These are phyloP conservation scores for Pyrus pyrifolia DNA, from an alignment of 306 rosid genomes.

Conservation along the genomic window DNA sequence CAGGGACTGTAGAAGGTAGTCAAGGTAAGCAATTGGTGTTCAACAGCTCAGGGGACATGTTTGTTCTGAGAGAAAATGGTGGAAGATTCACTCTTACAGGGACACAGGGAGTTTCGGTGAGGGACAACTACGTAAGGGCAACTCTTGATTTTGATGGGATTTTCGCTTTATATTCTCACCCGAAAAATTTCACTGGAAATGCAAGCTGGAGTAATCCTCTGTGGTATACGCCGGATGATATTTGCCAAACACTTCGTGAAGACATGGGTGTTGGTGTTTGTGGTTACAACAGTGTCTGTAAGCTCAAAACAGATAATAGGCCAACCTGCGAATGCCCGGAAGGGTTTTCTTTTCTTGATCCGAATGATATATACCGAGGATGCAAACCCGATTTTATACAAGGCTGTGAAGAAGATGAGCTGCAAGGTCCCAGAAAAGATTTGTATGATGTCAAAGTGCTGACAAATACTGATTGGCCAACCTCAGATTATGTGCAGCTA, in stretches of 20 bases:
- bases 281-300: conserved; percentile 42
- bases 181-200: conserved; percentile 17
- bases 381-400: conserved; percentile 14
- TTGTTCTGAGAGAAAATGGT: conserved; percentile 21
- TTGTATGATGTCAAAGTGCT: conserved; percentile 8
- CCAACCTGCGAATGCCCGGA: conserved; percentile 19
- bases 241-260: not conserved
- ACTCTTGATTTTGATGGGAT: conserved; percentile 46
- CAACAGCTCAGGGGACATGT: conserved; percentile 28
- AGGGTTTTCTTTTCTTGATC: conserved; percentile 16
- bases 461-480: conserved; percentile 20
- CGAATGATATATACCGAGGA: conserved; percentile 5
- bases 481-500: conserved; percentile 7
- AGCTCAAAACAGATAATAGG: conserved; percentile 4
- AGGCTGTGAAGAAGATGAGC: conserved; percentile 16
- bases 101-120: not conserved
- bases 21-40: conserved; percentile 29
- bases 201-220: conserved; percentile 1
- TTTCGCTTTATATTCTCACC: conserved; percentile 26
- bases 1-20: not conserved
- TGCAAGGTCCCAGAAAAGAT: not conserved
- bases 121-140: conserved; percentile 25
- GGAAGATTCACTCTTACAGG: not conserved
- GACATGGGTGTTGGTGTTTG: conserved; percentile 22
- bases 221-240: conserved; percentile 10